Conservation (phyloP, 2,329 filamentous ascomycete species). For the Chaetomiaceae sp. region DNA sequence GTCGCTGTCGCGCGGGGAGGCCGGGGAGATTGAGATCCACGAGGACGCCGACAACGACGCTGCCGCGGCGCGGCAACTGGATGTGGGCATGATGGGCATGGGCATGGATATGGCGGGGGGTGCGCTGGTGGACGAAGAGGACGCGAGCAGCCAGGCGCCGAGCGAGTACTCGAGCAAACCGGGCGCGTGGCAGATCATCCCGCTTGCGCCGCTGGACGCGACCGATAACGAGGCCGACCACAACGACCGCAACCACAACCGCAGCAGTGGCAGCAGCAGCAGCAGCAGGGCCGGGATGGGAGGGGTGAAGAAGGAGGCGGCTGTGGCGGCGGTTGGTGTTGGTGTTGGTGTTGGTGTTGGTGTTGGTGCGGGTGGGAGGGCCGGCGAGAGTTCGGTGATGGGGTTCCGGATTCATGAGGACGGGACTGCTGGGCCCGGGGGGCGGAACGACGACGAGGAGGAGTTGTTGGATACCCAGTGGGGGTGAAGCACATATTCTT, state of each 20-base stretch:
- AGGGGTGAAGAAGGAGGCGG: not conserved
- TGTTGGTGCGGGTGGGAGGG: not conserved
- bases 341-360: not conserved
- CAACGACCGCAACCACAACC: no score
- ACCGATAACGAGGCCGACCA: no score
- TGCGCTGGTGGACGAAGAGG: no score
- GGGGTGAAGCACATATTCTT: constrained; percentile 8
- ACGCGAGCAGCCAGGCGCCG: constrained; percentile 45
- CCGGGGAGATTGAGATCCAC: constrained; percentile 21
- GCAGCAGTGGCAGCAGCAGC: not conserved
- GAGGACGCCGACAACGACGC: constrained; percentile 12
- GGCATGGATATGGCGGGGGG: constrained; percentile 12
- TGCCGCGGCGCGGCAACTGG: not conserved
- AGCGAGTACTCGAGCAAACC: constrained; percentile 55
- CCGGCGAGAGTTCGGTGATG: not conserved
- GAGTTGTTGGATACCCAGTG: constrained; percentile 16
- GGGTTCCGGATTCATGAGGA: constrained; percentile 28
- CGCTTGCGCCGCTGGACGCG: not conserved
- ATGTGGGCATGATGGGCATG: not conserved
- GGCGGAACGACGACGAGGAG: not conserved
- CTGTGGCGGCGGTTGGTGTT: no score
- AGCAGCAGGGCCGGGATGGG: not conserved
- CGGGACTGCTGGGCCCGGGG: constrained; percentile 14
- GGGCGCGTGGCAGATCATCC: constrained; percentile 35
- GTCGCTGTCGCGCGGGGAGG: no score